Evolutionary conservation across 108 stramenopile species (phyloP).

Genomic region (Pseudonitzschia multistriata): DNA sequence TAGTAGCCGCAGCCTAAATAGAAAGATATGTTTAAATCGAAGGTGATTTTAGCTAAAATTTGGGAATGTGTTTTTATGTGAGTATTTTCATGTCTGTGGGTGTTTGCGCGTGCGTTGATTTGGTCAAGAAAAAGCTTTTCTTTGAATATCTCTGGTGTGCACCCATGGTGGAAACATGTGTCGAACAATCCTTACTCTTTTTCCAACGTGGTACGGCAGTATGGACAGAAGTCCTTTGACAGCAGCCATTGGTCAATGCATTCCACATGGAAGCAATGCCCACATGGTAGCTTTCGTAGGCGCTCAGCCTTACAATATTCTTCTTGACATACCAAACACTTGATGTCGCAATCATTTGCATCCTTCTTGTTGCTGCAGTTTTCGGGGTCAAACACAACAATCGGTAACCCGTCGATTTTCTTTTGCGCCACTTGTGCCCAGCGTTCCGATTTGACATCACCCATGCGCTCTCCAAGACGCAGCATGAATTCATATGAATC

Average conservation of each 20-base stretch:
- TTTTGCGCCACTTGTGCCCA: constrained; percentile 63
- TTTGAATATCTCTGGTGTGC: too few relatives aligned
- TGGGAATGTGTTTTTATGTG: too few relatives aligned
- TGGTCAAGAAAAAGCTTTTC: too few relatives aligned
- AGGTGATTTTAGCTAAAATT: too few relatives aligned
- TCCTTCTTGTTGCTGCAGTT: constrained; percentile 39
- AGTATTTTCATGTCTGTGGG: too few relatives aligned
- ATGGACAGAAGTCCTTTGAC: constrained; percentile 86
- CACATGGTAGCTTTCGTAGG: constrained; percentile 74
- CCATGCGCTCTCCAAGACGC: constrained; percentile 71
- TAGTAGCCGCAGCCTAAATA: too few relatives aligned
- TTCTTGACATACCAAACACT: constrained; percentile 90
- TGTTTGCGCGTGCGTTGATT: too few relatives aligned
- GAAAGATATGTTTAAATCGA: too few relatives aligned
- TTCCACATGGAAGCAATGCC: constrained; percentile 85
- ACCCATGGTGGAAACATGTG: neutral
- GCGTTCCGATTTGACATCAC: constrained; percentile 85
- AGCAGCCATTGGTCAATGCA: constrained; percentile 89
- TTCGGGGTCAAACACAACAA: constrained; percentile 33
- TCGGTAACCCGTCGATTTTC: constrained; percentile 58
- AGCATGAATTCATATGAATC: constrained; percentile 73
- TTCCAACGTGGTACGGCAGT: constrained; percentile 64
- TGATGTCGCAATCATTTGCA: constrained; percentile 68
- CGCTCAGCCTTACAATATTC: constrained; percentile 74
- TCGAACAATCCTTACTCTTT: neutral